phyloP scores from a whole-genome alignment of 1,139 yeast species.

The Tardiomyces depauwii region DNA sequence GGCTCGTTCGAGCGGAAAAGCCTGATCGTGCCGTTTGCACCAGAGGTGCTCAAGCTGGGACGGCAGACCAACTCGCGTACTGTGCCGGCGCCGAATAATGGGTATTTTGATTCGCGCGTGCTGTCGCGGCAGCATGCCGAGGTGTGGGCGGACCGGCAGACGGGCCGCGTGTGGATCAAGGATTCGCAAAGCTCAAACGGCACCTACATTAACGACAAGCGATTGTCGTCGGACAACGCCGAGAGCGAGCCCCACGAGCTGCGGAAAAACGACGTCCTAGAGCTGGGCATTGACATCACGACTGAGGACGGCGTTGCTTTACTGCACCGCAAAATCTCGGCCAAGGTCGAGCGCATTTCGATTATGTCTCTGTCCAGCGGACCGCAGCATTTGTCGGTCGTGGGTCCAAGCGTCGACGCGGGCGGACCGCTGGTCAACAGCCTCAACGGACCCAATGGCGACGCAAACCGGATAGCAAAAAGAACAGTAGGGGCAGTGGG shows the following conservation, averaged over 20 bases:
- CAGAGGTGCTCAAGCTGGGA: constrained; percentile 79
- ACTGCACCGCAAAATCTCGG: constrained; percentile 77
- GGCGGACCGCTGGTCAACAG: not conserved
- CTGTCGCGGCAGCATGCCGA: constrained; percentile 91
- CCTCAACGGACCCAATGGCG: not conserved
- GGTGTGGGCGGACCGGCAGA: constrained; percentile 57
- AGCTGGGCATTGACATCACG: constrained; percentile 87
- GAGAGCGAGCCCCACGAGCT: constrained; percentile 48
- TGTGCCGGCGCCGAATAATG: constrained; percentile 70
- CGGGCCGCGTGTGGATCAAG: constrained; percentile 61
- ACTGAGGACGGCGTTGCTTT: constrained; percentile 39
- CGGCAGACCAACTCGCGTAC: constrained; percentile 71
- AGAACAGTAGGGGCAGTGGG: constrained; percentile 9
- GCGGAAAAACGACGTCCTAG: constrained; percentile 65
- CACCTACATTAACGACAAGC: constrained; percentile 71
- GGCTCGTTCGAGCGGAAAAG: constrained; percentile 76
- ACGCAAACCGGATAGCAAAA: constrained; percentile 1
- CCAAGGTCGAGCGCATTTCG: constrained; percentile 62
- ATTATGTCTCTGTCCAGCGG: constrained; percentile 35
- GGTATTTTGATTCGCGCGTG: constrained; percentile 90
- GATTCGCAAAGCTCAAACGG: constrained; percentile 93
- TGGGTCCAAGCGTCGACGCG: not conserved
- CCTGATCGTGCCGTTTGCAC: constrained; percentile 66
- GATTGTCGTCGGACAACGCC: constrained; percentile 48
- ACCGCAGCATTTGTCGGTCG: constrained; percentile 1